Evolutionary conservation across 306 rosid species (phyloP).

Genomic region (Quercus berberidifolia): DNA sequence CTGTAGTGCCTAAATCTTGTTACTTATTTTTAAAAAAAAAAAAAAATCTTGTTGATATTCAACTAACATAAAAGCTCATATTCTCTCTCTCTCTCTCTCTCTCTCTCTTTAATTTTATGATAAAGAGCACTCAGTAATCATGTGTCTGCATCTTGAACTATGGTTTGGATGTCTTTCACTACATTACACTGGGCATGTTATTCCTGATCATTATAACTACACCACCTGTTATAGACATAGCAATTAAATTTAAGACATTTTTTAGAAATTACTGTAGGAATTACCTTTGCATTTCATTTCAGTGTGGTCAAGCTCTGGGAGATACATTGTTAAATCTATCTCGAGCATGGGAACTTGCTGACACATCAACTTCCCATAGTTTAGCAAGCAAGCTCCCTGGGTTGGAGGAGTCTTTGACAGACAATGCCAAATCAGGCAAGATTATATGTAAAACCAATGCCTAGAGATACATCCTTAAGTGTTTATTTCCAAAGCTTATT

Average conservation of each 20-base stretch:
- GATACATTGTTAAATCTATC: conserved; percentile 75
- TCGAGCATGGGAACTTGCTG: conserved; percentile 87
- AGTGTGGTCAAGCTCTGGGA: conserved; percentile 93
- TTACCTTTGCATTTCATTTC: conserved; percentile 13
- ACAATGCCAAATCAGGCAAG: conserved; percentile 76
- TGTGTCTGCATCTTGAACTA: neutral
- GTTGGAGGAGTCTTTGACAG: conserved; percentile 52
- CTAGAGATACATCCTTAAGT: conserved; percentile 17
- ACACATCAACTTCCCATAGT: conserved; percentile 64
- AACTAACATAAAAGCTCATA: neutral
- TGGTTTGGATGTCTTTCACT: neutral
- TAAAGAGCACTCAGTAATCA: neutral
- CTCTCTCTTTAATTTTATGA: neutral
- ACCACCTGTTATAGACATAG: neutral
- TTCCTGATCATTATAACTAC: neutral
- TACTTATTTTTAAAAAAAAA: neutral
- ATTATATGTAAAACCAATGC: conserved; percentile 3
- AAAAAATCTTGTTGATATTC: neutral
- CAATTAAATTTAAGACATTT: neutral
- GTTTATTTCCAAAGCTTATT: conserved; percentile 21
- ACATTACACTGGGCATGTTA: neutral
- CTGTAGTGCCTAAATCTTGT: neutral
- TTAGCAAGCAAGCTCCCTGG: conserved; percentile 62
- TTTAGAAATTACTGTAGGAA: neutral
- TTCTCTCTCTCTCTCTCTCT: neutral